A percentile compares a stretch with the other conserved stretches of the same genome.
Evolutionary conservation across 495 filamentous ascomycete species (phyloP).

Genomic region (Immersiella caudata): DNA sequence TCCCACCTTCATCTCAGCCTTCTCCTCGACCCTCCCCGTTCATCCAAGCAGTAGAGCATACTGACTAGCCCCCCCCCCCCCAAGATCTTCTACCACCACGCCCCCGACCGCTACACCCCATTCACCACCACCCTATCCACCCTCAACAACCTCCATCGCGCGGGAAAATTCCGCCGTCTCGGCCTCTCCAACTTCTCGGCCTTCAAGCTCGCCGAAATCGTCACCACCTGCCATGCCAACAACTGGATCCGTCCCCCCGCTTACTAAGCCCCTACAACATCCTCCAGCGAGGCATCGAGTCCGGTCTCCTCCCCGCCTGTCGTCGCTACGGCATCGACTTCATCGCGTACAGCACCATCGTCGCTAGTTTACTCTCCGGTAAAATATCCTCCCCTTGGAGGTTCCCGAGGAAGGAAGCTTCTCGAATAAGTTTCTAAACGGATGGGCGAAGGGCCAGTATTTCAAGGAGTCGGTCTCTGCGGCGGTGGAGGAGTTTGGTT

Average conservation of each 20-base stretch:
- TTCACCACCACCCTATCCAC: conserved; percentile 72
- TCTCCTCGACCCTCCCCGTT: neutral
- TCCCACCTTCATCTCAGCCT: neutral
- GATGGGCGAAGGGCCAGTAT: conserved; percentile 69
- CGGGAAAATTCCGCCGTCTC: conserved; percentile 77
- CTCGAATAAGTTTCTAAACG: conserved; percentile 45
- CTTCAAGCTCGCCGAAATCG: conserved; percentile 83
- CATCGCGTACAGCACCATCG: conserved; percentile 78
- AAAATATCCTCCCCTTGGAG: conserved; percentile 52
- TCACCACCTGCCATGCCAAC: conserved; percentile 67
- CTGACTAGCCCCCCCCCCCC: neutral
- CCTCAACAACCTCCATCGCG: conserved; percentile 71
- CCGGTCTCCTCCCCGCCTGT: conserved; percentile 73
- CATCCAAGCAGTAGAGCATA: neutral
- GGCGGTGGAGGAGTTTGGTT: conserved; percentile 73
- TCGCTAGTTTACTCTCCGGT: conserved; percentile 75
- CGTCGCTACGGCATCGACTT: conserved; percentile 76
- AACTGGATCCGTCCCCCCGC: conserved; percentile 68
- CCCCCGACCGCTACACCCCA: conserved; percentile 70
- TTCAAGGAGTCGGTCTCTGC: conserved; percentile 74
- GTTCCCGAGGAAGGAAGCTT: conserved; percentile 69
- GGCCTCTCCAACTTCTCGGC: conserved; percentile 78
- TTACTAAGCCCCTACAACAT: conserved; percentile 68
- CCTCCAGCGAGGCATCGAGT: conserved; percentile 68
- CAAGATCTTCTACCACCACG: conserved; percentile 78